phyloP scores from a whole-genome alignment of 2,329 filamentous ascomycete species.

The Aspergillus tubingensis region DNA sequence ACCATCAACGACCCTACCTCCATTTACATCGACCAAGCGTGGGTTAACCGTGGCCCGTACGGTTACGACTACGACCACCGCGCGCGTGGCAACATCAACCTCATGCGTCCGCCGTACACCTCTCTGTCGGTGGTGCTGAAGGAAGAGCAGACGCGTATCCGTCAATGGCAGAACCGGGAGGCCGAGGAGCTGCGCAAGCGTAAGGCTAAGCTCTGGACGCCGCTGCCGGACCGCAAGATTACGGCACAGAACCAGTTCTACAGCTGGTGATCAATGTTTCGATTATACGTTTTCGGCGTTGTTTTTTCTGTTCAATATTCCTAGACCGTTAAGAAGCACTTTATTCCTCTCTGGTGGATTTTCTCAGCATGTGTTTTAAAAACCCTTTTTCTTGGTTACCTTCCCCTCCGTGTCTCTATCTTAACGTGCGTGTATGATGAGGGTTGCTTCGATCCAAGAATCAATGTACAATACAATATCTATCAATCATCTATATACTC shows the following conservation, averaged over 20 bases:
- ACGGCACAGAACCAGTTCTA: slow-evolving; percentile 86
- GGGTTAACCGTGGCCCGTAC: slow-evolving; percentile 78
- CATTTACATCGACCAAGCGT: slow-evolving; percentile 89
- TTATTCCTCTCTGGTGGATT: slow-evolving; percentile 15
- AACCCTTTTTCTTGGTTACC: background rate
- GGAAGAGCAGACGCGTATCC: slow-evolving; percentile 86
- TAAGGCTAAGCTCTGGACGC: slow-evolving; percentile 78
- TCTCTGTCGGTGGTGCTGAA: slow-evolving; percentile 81
- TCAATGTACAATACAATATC: slow-evolving; percentile 16
- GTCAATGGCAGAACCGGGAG: slow-evolving; percentile 75
- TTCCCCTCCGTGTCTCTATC: slow-evolving; percentile 2
- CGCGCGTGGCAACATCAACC: slow-evolving; percentile 70
- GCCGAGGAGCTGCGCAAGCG: slow-evolving; percentile 74
- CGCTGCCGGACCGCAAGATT: slow-evolving; percentile 82
- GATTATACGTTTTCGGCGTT: slow-evolving; percentile 28
- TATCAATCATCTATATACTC: background rate
- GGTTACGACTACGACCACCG: slow-evolving; percentile 67
- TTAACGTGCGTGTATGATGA: background rate
- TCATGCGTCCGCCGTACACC: slow-evolving; percentile 71
- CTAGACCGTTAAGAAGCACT: slow-evolving; percentile 24
- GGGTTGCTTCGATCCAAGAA: background rate
- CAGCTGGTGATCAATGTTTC: slow-evolving; percentile 67
- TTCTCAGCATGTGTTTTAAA: slow-evolving; percentile 16
- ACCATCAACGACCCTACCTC: slow-evolving; percentile 72
- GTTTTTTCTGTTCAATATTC: slow-evolving; percentile 24